Evolutionary conservation across 164 flowering plant species (phyloP), one percentile per base, ranked within the genome.

Genomic region (Paratinospora sagittata): DNA sequence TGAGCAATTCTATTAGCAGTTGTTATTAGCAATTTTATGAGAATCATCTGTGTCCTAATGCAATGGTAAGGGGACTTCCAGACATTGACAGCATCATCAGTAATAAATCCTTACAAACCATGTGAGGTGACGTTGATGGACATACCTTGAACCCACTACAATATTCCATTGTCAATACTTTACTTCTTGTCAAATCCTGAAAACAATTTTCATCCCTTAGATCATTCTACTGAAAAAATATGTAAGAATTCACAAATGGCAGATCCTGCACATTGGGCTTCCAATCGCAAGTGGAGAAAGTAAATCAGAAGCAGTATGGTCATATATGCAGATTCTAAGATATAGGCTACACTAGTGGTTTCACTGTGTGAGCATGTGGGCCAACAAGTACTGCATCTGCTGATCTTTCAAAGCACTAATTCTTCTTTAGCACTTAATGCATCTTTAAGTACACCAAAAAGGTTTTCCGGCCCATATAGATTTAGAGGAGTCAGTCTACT

Each of bases 121-220:
- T 11, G 69, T 24, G 58, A 19, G n/a, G 69, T 24, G 58, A 19
- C n/a, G 57, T 68, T 13, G 61, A 47, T 58, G 68, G 37, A 1
- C 79, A 71, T 84, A 90, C 98, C 97, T 88, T 94, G 67, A 75
- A 69, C 27, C 97, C 98, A 36, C 66, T 43, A 73, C 88, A 90
- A 67, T 83, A 89, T 70, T 94, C 74, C 98, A 92, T 94, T 4
- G 95, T 90, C 81, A 94, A 80, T 74, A 94, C 97, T 68, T 84
- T 85, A 64, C 73, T 80, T 57, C 83, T 92, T 16, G 98, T 92
- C 69, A 88, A 83, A 55, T 89, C 97, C 98, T 94, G 85, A n/a
- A 81, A 7, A 73, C 34, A 76, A 62, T 34, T 63, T 47, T 71
- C 27, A 33, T 64, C 41, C 0, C 65, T 81, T 65, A 82, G 68